Percentiles rank a stretch among this genome's conserved stretches.
These are phyloP conservation scores for Singerocomus inundabilis DNA, from an alignment of 1,284 basidiomycete genomes.

Conservation along the genomic window DNA sequence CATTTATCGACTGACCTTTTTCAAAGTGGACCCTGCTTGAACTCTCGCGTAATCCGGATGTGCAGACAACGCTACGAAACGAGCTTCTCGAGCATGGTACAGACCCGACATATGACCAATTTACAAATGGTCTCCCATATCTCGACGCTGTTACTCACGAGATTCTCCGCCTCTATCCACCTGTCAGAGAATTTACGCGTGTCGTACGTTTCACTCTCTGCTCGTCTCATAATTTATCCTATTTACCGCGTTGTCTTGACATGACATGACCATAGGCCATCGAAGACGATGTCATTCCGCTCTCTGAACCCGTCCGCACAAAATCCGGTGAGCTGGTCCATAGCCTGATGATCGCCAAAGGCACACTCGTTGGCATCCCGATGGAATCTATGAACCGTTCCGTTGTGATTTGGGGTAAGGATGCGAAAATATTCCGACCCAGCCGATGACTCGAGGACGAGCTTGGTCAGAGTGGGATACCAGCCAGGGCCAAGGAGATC, in stretches of 20 bases:
- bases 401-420: constrained; percentile 43
- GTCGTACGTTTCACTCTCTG: constrained; percentile 31
- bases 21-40: constrained; percentile 27
- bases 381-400: constrained; percentile 47
- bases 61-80: constrained; percentile 40
- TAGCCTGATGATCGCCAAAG: constrained; percentile 43
- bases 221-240: no score
- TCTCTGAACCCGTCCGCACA: constrained; percentile 28
- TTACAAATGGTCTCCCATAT: constrained; percentile 12
- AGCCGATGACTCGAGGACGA: constrained; percentile 36
- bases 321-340: constrained; percentile 36
- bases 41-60: constrained; percentile 15
- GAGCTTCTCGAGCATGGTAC: constrained; percentile 35
- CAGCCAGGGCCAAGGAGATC: constrained; percentile 34
- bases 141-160: constrained; percentile 23
- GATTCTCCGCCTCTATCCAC: constrained; percentile 9
- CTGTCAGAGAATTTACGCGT: constrained; percentile 38
- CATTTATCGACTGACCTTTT: neutral
- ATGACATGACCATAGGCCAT: constrained; percentile 20
- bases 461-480: constrained; percentile 8
- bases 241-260: neutral
- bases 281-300: constrained; percentile 54
- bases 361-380: constrained; percentile 41
- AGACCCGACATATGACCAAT: constrained; percentile 27
- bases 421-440: constrained; percentile 37